Evolutionary conservation across 1,284 basidiomycete species (phyloP).

Genomic region (Malassezia caprae): DNA sequence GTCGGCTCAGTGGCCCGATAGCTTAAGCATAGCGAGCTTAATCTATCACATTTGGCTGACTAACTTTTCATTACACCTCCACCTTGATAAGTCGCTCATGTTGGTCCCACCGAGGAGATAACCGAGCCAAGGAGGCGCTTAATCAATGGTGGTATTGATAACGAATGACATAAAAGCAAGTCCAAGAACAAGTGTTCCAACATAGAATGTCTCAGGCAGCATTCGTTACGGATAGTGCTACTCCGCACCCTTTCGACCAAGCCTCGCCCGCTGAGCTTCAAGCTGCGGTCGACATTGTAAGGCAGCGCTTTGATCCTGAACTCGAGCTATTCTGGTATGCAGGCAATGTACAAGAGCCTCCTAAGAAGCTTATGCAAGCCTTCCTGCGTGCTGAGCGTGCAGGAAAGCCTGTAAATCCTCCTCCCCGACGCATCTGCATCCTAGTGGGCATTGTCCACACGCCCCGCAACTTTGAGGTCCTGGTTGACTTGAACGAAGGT

Average conservation of each 20-base stretch:
- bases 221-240: background rate
- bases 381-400: slow-evolving; percentile 11
- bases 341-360: slow-evolving; percentile 10
- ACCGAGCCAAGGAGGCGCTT: background rate
- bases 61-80: background rate
- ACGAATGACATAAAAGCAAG: background rate
- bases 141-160: background rate
- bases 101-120: background rate
- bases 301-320: background rate
- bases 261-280: slow-evolving; percentile 4
- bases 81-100: background rate
- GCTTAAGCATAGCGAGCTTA: too few species aligned
- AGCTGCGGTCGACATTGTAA: slow-evolving; percentile 3
- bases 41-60: background rate
- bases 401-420: background rate
- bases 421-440: slow-evolving; percentile 2
- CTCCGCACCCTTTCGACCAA: slow-evolving; percentile 8
- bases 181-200: background rate
- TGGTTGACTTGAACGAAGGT: slow-evolving; percentile 5
- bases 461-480: slow-evolving; percentile 7
- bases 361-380: background rate
- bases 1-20: too few species aligned
- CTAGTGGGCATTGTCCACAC: slow-evolving; percentile 2
- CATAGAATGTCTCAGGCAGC: background rate
- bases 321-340: slow-evolving; percentile 6